Evolutionary conservation across 2,329 filamentous ascomycete species (phyloP), one percentile per base, ranked within the genome.

Genomic region (Fusarium sp.): DNA sequence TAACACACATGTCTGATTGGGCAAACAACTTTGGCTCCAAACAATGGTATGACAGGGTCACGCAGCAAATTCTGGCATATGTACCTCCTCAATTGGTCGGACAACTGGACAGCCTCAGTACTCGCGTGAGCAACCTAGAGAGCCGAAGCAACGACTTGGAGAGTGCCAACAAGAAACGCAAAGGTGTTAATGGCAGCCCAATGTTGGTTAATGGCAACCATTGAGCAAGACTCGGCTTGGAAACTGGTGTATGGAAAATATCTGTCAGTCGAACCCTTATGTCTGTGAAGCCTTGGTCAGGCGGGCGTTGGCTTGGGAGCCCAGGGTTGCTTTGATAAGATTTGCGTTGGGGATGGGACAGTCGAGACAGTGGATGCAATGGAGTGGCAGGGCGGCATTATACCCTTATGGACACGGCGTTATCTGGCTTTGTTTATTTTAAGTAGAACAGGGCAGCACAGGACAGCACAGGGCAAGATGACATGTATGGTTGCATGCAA

Each of bases 11-110:
- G 7, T 79, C 83, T 65, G 52, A 58, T 1, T 83, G 82, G 58
- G 85, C 79, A 57, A 80, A 79, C 52, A 84, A 83, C 61, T 70
- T 88, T 7, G 76, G 70, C 19, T 80, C 81, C 1, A 78, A 75
- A 41, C 65, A 72, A 2, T 71, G 84, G 25, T 79, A 77, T 12
- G 72, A 75, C 6, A 72, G 71, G 1, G 80, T 85, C 8, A 63
- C 80, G 5, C 70, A 71, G 1, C 70, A 79, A 11, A 71, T 82
- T 26, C 72, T 74, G 36, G 57, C 50, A 4, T 69, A 68, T 25
- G 25, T 74, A 6, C 72, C 74, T 3, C 54, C 45, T 1, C 59
- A 70, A 7, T 24, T 65, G 10, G 22, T 35, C 1, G 40, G 47
- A 9, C 68, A 71, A 34, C 12, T 76, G 4, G 51, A 47, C 10